Percentiles rank a stretch among this genome's conserved stretches.
phyloP scores from a whole-genome alignment of 2,329 filamentous ascomycete species.

The Endocalyx cinctus region DNA sequence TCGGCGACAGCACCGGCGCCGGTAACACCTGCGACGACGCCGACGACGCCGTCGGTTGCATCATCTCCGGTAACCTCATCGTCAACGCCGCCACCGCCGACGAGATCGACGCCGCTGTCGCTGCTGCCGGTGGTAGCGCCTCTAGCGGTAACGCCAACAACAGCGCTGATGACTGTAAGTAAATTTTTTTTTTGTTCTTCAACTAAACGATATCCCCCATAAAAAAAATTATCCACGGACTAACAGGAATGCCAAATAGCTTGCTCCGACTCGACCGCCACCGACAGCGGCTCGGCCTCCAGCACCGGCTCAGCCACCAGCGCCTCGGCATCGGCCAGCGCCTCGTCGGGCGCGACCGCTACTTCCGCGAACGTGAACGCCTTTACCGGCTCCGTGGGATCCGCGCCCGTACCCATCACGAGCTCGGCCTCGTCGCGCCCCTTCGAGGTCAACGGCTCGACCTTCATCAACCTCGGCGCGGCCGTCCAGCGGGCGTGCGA shows the following conservation, averaged over 20 bases:
- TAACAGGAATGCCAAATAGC: too few relatives aligned
- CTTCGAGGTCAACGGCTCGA: conserved; percentile 50
- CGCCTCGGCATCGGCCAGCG: conserved; percentile 4
- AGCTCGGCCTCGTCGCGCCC: conserved; percentile 34
- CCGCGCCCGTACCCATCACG: conserved; percentile 36
- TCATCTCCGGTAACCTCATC: conserved; percentile 49
- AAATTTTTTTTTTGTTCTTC: background rate
- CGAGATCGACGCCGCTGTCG: conserved; percentile 50
- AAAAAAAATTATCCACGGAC: too few relatives aligned
- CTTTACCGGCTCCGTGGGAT: conserved; percentile 41
- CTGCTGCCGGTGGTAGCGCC: conserved; percentile 19
- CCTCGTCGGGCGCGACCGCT: conserved; percentile 12
- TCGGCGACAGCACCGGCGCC: conserved; percentile 32
- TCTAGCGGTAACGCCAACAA: conserved; percentile 11
- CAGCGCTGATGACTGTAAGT: conserved; percentile 10
- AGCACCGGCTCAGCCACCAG: conserved; percentile 4
- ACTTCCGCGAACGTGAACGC: conserved; percentile 36
- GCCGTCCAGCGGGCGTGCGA: conserved; percentile 45
- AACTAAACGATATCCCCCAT: background rate
- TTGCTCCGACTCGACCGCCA: too few relatives aligned
- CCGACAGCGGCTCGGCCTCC: conserved; percentile 4
- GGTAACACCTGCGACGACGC: conserved; percentile 52
- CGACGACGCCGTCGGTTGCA: conserved; percentile 49
- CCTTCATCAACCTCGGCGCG: conserved; percentile 44
- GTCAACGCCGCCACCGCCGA: conserved; percentile 49